These are phyloP conservation scores for Senecio squalidus DNA, from an alignment of 140 eudicot species.

Conservation along the genomic window DNA sequence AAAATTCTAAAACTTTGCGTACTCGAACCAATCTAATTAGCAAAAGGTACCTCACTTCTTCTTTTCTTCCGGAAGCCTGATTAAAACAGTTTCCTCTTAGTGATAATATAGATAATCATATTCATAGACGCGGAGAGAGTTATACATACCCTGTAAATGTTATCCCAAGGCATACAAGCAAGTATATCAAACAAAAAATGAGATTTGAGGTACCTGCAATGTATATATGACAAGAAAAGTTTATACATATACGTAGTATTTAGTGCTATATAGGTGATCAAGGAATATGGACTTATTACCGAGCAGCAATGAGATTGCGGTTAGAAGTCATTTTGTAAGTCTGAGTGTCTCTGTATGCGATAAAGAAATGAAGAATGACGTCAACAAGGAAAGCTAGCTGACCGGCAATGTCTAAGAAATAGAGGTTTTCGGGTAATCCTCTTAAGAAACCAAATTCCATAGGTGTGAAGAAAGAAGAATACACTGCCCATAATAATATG, in stretches of 20 bases:
- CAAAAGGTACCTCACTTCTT: slow-evolving; percentile 78
- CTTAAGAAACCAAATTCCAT: slow-evolving; percentile 95
- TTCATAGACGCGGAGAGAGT: too few relatives aligned
- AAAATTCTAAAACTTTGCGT: slow-evolving; percentile 54
- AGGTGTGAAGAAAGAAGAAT: slow-evolving; percentile 95
- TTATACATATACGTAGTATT: too few relatives aligned
- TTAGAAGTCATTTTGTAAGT: slow-evolving; percentile 71
- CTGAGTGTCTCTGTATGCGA: slow-evolving; percentile 77
- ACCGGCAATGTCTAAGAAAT: slow-evolving; percentile 71
- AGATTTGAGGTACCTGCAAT: slow-evolving; percentile 74
- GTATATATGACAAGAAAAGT: too few relatives aligned
- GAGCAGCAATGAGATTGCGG: slow-evolving; percentile 61
- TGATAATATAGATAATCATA: background rate
- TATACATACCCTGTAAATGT: slow-evolving; percentile 64
- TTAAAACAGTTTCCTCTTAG: slow-evolving; percentile 9
- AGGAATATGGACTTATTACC: too few relatives aligned
- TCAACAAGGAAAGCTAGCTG: slow-evolving; percentile 80
- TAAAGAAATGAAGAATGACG: slow-evolving; percentile 69
- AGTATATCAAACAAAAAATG: slow-evolving; percentile 68
- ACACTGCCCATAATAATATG: slow-evolving; percentile 84
- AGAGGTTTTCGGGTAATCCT: slow-evolving; percentile 76
- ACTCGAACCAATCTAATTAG: slow-evolving; percentile 77
- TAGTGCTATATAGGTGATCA: too few relatives aligned
- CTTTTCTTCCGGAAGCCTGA: slow-evolving; percentile 75
- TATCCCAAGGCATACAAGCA: slow-evolving; percentile 97